Evolutionary conservation across 2,329 filamentous ascomycete species (phyloP), one percentile per base, ranked within the genome.

Genomic region (Colletotrichum sp.): DNA sequence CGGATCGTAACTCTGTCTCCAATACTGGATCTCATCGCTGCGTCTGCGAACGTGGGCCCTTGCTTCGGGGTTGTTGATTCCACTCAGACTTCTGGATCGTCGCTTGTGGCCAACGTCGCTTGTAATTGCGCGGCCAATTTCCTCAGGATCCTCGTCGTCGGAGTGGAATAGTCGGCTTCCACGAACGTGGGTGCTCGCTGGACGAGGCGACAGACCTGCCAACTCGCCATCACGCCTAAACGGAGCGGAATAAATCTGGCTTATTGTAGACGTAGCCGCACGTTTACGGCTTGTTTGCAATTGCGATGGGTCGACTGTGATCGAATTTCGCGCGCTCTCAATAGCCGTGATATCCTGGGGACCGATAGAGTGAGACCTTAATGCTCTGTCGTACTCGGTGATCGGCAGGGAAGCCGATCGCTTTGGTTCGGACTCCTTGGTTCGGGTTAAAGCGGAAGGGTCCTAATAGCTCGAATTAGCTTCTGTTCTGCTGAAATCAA

Each of bases 11-110:
- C 91, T 93, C 79, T 91, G 89, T 75, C 92, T 87, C 91, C 91
- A 93, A 79, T 91, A 91, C 15, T 90, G 88, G 52, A 93, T 92
- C 81, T 93, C 92, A 71, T 92, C 91, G 79, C 91, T 93, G 34
- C 91, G 88, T 43, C 91, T 88, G 58, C 91, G 87, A 6, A 74
- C 52, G 48, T 74, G 73, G 6, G 73, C 26, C 13, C 76, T 61
- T n/a, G 34, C 26, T 12, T 66, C 73, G 15, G 43, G 38, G n/a
- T 70, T 74, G 21, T 70, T 75, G 18, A 76, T 65, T 26, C 75
- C 24, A 1, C 91, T 91, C 13, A 93, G 81, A 77, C 91, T 93
- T 65, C 91, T 86, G 3, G 91, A 93, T 61, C 91, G 88, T 58
- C 92, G 87, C 61, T 89, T 88, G 32, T 86, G 81, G 6, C 83